A percentile compares a stretch with the other conserved stretches of the same genome.
These are phyloP conservation scores for Punica granatum DNA, from an alignment of 345 rosid genomes.

Conservation along the genomic window DNA sequence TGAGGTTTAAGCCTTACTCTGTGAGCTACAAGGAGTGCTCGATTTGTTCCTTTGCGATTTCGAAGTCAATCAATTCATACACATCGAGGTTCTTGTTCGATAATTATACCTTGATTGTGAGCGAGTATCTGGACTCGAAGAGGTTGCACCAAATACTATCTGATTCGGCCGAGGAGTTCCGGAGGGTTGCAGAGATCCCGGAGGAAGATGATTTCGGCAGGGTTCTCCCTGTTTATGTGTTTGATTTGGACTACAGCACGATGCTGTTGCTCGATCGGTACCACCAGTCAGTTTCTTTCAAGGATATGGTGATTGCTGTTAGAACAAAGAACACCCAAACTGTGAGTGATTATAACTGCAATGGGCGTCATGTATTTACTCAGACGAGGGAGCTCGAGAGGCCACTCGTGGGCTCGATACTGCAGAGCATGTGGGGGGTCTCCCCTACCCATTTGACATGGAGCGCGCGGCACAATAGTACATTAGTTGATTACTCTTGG, in stretches of 20 bases:
- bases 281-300: conserved; percentile 86
- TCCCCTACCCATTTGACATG: conserved; percentile 84
- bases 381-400: conserved; percentile 79
- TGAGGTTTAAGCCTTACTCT: conserved; percentile 50
- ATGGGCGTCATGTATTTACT: conserved; percentile 81
- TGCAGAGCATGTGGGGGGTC: conserved; percentile 99
- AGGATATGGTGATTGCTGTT: conserved; percentile 91
- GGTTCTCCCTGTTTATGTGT: conserved; percentile 89
- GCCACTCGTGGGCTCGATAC: conserved; percentile 79
- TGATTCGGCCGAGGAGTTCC: conserved; percentile 75
- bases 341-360: conserved; percentile 92
- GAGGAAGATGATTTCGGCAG: conserved; percentile 69
- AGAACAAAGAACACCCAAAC: conserved; percentile 78
- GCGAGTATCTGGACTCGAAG: conserved; percentile 95
- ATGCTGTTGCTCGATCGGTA: conserved; percentile 76
- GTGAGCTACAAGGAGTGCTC: conserved; percentile 64
- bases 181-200: conserved; percentile 58
- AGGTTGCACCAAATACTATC: conserved; percentile 72
- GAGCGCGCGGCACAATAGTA: conserved; percentile 77
- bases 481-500: conserved; percentile 94
- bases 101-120: conserved; percentile 88
- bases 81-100: conserved; percentile 97
- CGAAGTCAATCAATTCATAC: conserved; percentile 73
- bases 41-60: conserved; percentile 72
- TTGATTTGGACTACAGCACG: conserved; percentile 68